A percentile compares a stretch with the other conserved stretches of the same genome.
phyloP scores from a whole-genome alignment of 148 eudicot species.

The Drosera capensis region DNA sequence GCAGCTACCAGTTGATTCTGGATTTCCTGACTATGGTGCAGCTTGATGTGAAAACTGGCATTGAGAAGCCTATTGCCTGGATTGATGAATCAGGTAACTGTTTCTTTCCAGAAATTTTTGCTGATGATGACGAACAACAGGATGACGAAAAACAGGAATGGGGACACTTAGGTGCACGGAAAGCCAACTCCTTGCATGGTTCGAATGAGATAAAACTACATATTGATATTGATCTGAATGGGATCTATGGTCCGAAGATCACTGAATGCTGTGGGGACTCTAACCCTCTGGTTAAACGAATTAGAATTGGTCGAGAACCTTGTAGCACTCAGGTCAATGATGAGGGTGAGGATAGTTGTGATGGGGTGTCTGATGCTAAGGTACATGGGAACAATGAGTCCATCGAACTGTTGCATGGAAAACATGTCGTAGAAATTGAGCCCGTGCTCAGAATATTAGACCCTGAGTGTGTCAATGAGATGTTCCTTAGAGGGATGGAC shows the following conservation, averaged over 20 bases:
- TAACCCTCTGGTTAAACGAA: conserved; percentile 34
- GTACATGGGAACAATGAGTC: conserved; percentile 19
- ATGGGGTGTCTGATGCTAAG: conserved; percentile 26
- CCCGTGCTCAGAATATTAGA: conserved; percentile 14
- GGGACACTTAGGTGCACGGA: conserved; percentile 17
- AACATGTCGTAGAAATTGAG: conserved; percentile 5
- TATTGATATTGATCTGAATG: conserved; percentile 66
- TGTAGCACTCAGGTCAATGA: conserved; percentile 7
- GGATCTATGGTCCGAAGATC: conserved; percentile 17
- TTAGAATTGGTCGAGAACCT: conserved; percentile 21
- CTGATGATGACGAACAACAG: conserved; percentile 22
- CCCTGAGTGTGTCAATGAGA: conserved; percentile 18
- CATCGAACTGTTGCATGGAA: conserved; percentile 18
- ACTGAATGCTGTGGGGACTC: conserved; percentile 59
- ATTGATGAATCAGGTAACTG: conserved; percentile 71
- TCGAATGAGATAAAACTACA: conserved; percentile 50
- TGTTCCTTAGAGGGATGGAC: conserved; percentile 36
- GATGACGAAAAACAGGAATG: conserved; percentile 12
- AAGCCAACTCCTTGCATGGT: conserved; percentile 9
- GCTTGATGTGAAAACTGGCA: conserved; percentile 44
- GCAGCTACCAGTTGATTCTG: conserved; percentile 28
- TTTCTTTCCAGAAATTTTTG: conserved; percentile 61
- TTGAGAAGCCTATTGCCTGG: conserved; percentile 74
- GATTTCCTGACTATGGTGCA: conserved; percentile 73
- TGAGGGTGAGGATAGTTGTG: conserved; percentile 34